Evolutionary conservation across 768 basidiomycete species (phyloP).

Genomic region (Mycena galopus): DNA sequence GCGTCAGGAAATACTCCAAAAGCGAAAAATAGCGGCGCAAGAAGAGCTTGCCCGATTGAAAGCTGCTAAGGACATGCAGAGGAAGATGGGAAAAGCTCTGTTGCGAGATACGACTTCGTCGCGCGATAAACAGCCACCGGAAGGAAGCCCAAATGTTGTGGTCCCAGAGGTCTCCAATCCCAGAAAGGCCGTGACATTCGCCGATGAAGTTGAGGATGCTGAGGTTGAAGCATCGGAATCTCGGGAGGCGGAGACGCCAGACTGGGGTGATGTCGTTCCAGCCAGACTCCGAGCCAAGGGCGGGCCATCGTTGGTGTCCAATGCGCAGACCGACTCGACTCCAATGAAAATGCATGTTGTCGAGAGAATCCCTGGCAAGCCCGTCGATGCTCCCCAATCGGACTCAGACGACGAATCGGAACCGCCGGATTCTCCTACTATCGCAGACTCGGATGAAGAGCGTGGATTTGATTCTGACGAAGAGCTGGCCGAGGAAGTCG

Average conservation of each 20-base stretch:
- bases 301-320: constrained; percentile 52
- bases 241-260: constrained; percentile 34
- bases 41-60: constrained; percentile 55
- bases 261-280: constrained; percentile 70
- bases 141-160: too few relatives aligned
- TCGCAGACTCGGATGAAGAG: constrained; percentile 44
- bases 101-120: constrained; percentile 59
- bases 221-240: constrained; percentile 29
- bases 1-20: constrained; percentile 62
- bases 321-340: constrained; percentile 50
- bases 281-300: constrained; percentile 60
- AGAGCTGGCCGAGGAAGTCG: constrained; percentile 60
- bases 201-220: constrained; percentile 40
- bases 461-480: constrained; percentile 51
- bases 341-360: constrained; percentile 81
- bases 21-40: constrained; percentile 61
- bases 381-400: constrained; percentile 37
- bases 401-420: constrained; percentile 83
- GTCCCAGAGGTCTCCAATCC: too few relatives aligned
- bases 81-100: constrained; percentile 83
- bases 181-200: constrained; percentile 76
- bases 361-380: constrained; percentile 64
- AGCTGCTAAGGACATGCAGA: constrained; percentile 69
- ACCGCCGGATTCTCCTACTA: constrained; percentile 46
- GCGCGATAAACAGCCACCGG: constrained; percentile 54